Base-by-base conservation (phyloP, 306 rosid genomes). In the Castanea sativa region DNA sequence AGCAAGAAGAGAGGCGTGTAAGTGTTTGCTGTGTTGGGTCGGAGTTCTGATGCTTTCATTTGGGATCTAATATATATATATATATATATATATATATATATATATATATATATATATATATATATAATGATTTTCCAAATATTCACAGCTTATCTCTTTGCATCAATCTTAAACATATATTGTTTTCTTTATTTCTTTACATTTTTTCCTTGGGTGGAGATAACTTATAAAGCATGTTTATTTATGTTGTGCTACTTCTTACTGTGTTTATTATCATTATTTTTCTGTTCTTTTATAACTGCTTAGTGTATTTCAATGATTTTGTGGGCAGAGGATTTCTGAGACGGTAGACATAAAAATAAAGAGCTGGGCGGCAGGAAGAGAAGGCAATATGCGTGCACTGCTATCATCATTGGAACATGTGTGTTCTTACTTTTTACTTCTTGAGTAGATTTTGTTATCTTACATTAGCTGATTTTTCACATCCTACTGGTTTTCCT, bases 341-440 rank as follows among this genome's bases (percentile, higher is more conserved):
- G 94, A 89, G 72, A 72, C 74, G 25, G 73, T 67, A 76, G 94
- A 90, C 86, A 73, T 27, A 77, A 80, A 87, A 83, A 89, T 95
- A 76, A 95, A 90, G 85, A 83, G 89, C 35, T 95, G 99, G 99
- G 84, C 96, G 65, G 88, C 95, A 35, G 98, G 97, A 75, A 95
- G 88, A 86, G 96, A 95, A 86, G 94, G 97, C 84, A 95, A 95
- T 74, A 78, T 95, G 88, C 96, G 98, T 81, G 97, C 99, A 63
- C 78, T 95, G 77, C 83, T 95, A 23, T 95, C 98, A 29, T 76
- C 98, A 35, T 74, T 93, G 84, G 96, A 95, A 78, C 45, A 74
- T 82, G 98, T 92, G 74, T 41, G 89, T 69, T 63, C 72, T 19
- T 14, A 7, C 20, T 67, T 19, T 35, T 59, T 3, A 19, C 72